Percentiles rank a stretch among this genome's conserved stretches.
phyloP scores from a whole-genome alignment of 176 grass and related monocot species.

The Aegilops speltoides region DNA sequence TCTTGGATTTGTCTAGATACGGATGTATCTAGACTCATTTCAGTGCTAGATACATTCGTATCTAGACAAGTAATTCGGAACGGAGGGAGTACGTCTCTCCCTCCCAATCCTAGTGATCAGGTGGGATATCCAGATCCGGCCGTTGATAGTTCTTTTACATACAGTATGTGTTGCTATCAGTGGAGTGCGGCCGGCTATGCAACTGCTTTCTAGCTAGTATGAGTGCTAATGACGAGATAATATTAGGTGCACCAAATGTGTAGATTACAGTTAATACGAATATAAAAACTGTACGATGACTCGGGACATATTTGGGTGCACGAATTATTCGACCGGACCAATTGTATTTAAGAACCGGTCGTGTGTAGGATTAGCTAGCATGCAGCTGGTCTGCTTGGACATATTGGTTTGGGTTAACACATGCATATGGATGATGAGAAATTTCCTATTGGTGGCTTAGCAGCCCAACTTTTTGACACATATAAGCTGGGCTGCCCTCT shows the following conservation, averaged over 20 bases:
- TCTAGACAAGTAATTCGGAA: no score
- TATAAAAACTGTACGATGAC: neutral
- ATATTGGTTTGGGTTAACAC: neutral
- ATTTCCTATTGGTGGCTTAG: slow-evolving; percentile 7
- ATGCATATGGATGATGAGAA: neutral
- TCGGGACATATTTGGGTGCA: neutral
- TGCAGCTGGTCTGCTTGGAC: neutral
- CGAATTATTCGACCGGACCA: neutral
- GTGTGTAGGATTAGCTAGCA: slow-evolving; percentile 10
- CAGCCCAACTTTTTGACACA: slow-evolving; percentile 6
- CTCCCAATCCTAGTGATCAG: slow-evolving; percentile 8
- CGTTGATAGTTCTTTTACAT: neutral
- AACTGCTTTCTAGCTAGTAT: slow-evolving; percentile 45
- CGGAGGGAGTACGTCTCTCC: slow-evolving; percentile 14
- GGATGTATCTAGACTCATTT: no score
- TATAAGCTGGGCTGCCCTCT: neutral
- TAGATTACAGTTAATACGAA: neutral
- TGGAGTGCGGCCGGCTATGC: slow-evolving; percentile 42
- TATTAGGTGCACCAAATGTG: slow-evolving; percentile 48
- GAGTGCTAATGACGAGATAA: slow-evolving; percentile 25
- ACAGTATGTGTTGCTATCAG: slow-evolving; percentile 32
- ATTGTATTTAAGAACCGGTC: neutral
- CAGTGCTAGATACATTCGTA: no score
- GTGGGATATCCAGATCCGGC: slow-evolving; percentile 27
- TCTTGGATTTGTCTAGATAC: no score